Percentiles rank a stretch among this genome's conserved stretches.
Conservation (phyloP, 345 rosid species). For the Citrus medica region DNA sequence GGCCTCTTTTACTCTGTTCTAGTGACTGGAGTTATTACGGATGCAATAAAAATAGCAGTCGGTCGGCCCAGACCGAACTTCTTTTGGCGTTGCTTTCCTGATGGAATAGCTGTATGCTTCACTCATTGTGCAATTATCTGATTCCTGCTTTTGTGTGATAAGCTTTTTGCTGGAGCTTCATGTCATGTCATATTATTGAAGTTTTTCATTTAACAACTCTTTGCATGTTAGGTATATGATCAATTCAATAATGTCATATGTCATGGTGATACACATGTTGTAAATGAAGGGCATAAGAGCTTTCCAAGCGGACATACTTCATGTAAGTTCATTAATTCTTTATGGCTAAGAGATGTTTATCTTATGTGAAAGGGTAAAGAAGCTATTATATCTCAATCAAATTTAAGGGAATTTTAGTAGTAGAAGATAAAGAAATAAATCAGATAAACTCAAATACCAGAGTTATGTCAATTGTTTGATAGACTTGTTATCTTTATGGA, state of each 20-base stretch:
- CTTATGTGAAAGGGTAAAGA: background rate
- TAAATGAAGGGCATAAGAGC: constrained; percentile 89
- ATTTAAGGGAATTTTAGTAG: background rate
- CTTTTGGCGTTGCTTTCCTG: constrained; percentile 96
- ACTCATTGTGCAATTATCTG: constrained; percentile 6
- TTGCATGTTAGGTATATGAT: constrained; percentile 56
- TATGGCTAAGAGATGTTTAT: background rate
- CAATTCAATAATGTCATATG: constrained; percentile 67
- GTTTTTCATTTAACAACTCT: constrained; percentile 4
- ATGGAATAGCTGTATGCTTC: constrained; percentile 74
- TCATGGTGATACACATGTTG: constrained; percentile 57
- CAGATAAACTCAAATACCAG: background rate
- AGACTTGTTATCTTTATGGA: background rate
- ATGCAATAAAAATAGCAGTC: constrained; percentile 74
- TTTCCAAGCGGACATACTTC: constrained; percentile 95
- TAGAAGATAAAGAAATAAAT: background rate
- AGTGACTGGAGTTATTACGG: constrained; percentile 69
- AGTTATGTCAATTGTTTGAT: background rate
- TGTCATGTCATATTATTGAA: constrained; percentile 4
- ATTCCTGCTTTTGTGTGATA: constrained; percentile 1
- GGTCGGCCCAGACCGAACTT: constrained; percentile 96
- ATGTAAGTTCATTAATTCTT: constrained; percentile 33
- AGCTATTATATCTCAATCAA: background rate
- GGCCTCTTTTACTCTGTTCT: constrained; percentile 73
- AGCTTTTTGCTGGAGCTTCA: background rate